Evolutionary conservation across 805 yeast species (phyloP), one percentile per base, ranked within the genome.

Genomic region (Saccharomycopsis synnaedendra): DNA sequence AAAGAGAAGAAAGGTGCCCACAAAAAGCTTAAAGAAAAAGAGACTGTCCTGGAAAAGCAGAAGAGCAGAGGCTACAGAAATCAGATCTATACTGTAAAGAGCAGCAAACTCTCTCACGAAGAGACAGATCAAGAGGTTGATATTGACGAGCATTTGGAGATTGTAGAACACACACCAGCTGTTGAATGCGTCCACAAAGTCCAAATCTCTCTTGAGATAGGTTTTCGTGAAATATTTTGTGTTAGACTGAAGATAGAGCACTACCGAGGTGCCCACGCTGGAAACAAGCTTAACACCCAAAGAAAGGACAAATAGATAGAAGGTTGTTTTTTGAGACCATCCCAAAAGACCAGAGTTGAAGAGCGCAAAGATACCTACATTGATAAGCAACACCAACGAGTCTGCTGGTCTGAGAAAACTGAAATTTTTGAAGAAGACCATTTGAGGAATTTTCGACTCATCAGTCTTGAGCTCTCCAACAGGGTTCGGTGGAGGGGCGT

Each of bases 151-250:
- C 54, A 78, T 57, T 4, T 69, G 57, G 36, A 64, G 58, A 49
- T 75, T 76, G 63, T 82, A 84, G 42, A 82, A 61, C 7, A 77
- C 72, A 50, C 84, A 82, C 85, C 89, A 85, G 55, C 80, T 82
- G 54, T 78, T 74, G 58, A 77, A 79, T 0, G 90, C 82, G 40
- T 79, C 75, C 47, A 75, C 71, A 41, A 77, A 76, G 11, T 83
- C 76, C 40, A 76, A 66, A 28, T 85, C 86, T 59, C 75, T 76
- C 55, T 80, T 72, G 53, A 85, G 67, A 57, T 75, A 79, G 57
- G 78, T 64, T 56, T 71, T 76, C 4, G 90, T 83, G 69, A 83
- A 80, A 49, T 74, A 68, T 59, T 80, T 80, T 53, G 65, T 66
- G 33, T 68, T 64, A 46, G 85, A 76, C 64, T 85, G 94, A 43